These are phyloP conservation scores for Hypoxylon perforatum DNA, from an alignment of 495 filamentous ascomycete species.

Conservation along the genomic window DNA sequence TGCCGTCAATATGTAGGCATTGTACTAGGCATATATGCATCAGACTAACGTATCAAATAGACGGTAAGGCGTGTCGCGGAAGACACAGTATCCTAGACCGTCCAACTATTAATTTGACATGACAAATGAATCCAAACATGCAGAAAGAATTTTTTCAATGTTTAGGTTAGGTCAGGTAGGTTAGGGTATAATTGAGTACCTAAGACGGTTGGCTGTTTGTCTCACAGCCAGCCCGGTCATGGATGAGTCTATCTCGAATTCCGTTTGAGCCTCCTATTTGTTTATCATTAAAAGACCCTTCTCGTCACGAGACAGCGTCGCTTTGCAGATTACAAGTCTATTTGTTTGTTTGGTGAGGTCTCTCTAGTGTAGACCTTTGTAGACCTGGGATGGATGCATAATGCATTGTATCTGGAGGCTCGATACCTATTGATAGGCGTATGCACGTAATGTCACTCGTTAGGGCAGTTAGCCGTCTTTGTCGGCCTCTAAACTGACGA, in stretches of 20 bases:
- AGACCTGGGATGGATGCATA: slow-evolving; percentile 20
- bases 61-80: slow-evolving; percentile 18
- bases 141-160: slow-evolving; percentile 31
- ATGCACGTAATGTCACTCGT: slow-evolving; percentile 41
- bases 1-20: slow-evolving; percentile 4
- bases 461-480: slow-evolving; percentile 32
- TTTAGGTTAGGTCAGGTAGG: slow-evolving; percentile 1
- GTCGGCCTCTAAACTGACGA: slow-evolving; percentile 22
- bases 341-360: slow-evolving; percentile 41
- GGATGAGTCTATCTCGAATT: slow-evolving; percentile 12
- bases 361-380: slow-evolving; percentile 20
- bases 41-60: slow-evolving; percentile 3
- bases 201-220: slow-evolving; percentile 11
- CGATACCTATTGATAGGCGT: slow-evolving; percentile 40
- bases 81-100: slow-evolving; percentile 18
- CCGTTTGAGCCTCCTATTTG: slow-evolving; percentile 24
- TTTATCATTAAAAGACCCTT: slow-evolving; percentile 13
- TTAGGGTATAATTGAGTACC: slow-evolving; percentile 3
- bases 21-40: background rate
- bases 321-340: slow-evolving; percentile 10
- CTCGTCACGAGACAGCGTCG: slow-evolving; percentile 19
- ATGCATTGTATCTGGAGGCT: slow-evolving; percentile 38
- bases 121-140: slow-evolving; percentile 30
- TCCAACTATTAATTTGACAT: slow-evolving; percentile 12
- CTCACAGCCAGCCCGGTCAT: slow-evolving; percentile 2